Evolutionary conservation across 495 filamentous ascomycete genomes (phyloP).

Genomic region (Hapsidospora chrysogenum): DNA sequence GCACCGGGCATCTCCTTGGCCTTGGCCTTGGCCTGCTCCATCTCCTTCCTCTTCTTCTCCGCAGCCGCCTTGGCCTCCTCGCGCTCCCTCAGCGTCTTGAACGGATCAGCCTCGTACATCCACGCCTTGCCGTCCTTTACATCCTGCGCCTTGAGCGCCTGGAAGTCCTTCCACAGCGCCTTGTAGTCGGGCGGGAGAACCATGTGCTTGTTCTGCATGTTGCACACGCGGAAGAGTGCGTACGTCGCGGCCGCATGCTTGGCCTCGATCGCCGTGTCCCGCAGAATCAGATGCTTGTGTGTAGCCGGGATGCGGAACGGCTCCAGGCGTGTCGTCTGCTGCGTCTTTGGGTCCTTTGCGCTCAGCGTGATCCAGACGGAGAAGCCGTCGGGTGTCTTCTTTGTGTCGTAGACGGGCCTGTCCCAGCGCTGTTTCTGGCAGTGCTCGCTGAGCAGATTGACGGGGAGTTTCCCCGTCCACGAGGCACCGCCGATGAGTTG

Average conservation of each 20-base stretch:
- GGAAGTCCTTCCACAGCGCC: conserved; percentile 79
- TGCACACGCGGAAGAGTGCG: conserved; percentile 77
- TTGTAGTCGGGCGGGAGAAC: conserved; percentile 82
- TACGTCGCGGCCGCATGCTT: conserved; percentile 85
- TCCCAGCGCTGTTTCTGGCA: conserved; percentile 92
- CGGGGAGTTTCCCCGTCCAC: conserved; percentile 94
- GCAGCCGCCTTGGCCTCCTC: conserved; percentile 54
- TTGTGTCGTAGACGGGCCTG: conserved; percentile 70
- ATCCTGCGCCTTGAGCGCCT: conserved; percentile 60
- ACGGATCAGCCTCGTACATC: conserved; percentile 95
- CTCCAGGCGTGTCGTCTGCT: conserved; percentile 52
- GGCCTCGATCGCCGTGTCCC: conserved; percentile 71
- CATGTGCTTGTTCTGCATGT: conserved; percentile 86
- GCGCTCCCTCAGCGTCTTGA: conserved; percentile 58
- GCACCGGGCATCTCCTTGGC: conserved; percentile 35
- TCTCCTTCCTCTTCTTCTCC: conserved; percentile 54
- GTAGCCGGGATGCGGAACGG: conserved; percentile 66
- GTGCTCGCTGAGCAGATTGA: conserved; percentile 84
- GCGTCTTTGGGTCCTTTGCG: conserved; percentile 66
- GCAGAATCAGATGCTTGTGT: conserved; percentile 47
- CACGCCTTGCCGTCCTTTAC: conserved; percentile 59
- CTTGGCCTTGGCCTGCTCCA: conserved; percentile 44
- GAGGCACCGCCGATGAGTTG: conserved; percentile 85
- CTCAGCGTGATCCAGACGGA: conserved; percentile 66
- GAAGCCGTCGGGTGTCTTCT: conserved; percentile 42